A percentile compares a stretch with the other conserved stretches of the same genome.
Evolutionary conservation across 768 basidiomycete genomes (phyloP).

Genomic region (Trametes cinnabarina): DNA sequence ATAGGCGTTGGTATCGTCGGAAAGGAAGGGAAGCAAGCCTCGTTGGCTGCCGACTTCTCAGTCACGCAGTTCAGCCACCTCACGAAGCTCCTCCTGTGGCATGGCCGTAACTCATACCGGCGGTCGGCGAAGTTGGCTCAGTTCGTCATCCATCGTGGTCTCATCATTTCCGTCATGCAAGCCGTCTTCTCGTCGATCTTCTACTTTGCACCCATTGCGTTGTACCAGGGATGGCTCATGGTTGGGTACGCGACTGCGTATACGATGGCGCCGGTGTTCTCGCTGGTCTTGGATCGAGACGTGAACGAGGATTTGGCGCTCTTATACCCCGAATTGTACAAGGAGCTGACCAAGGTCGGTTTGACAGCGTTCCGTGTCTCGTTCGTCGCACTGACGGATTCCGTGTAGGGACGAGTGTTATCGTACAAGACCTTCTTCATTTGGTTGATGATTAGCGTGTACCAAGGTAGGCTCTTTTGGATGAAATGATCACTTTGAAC

Average conservation of each 20-base stretch:
- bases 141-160: slow-evolving; percentile 95
- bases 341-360: slow-evolving; percentile 90
- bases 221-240: slow-evolving; percentile 98
- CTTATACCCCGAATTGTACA: slow-evolving; percentile 96
- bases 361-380: not conserved
- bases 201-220: slow-evolving; percentile 92
- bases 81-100: slow-evolving; percentile 97
- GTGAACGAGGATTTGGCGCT: slow-evolving; percentile 94
- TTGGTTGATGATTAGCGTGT: slow-evolving; percentile 96
- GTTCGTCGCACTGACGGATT: not conserved
- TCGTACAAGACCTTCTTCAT: slow-evolving; percentile 99
- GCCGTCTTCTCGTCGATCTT: slow-evolving; percentile 93
- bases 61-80: slow-evolving; percentile 95
- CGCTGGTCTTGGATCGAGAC: slow-evolving; percentile 91
- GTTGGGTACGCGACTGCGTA: slow-evolving; percentile 95
- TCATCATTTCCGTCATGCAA: slow-evolving; percentile 98
- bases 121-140: slow-evolving; percentile 97
- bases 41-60: slow-evolving; percentile 97
- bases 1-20: slow-evolving; percentile 96
- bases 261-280: slow-evolving; percentile 99
- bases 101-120: slow-evolving; percentile 97
- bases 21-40: slow-evolving; percentile 98
- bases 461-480: slow-evolving; percentile 66
- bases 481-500: not conserved
- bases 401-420: slow-evolving; percentile 76